Evolutionary conservation across 1,284 basidiomycete genomes (phyloP).

Genomic region (Amylostereum chailletii): DNA sequence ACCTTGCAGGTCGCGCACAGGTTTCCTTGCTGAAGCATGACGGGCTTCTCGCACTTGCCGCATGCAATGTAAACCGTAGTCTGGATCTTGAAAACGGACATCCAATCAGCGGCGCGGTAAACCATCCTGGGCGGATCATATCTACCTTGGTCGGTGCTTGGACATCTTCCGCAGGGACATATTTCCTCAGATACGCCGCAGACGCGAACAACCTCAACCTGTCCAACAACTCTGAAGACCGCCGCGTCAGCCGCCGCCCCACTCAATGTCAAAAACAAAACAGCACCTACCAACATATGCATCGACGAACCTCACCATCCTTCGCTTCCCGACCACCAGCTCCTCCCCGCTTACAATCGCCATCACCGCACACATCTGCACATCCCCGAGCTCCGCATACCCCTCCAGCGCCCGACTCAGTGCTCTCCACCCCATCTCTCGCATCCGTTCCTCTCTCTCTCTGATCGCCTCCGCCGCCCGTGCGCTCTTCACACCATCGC

Average conservation of each 20-base stretch:
- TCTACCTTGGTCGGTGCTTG: slow-evolving; percentile 42
- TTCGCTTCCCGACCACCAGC: slow-evolving; percentile 33
- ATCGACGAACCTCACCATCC: slow-evolving; percentile 50
- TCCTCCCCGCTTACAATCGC: slow-evolving; percentile 50
- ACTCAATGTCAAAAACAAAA: background rate
- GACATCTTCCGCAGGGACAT: slow-evolving; percentile 40
- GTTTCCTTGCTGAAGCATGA: slow-evolving; percentile 27
- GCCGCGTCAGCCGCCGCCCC: no score
- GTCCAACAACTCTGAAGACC: slow-evolving; percentile 44
- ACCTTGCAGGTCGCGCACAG: slow-evolving; percentile 46
- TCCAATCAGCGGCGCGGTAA: slow-evolving; percentile 1
- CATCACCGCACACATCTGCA: slow-evolving; percentile 70
- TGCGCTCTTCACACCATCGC: no score
- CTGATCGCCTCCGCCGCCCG: slow-evolving; percentile 11
- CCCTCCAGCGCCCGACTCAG: slow-evolving; percentile 48
- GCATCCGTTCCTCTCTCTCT: slow-evolving; percentile 1
- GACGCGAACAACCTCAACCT: slow-evolving; percentile 51
- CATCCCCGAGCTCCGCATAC: slow-evolving; percentile 61
- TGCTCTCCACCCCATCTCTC: slow-evolving; percentile 43
- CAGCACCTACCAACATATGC: slow-evolving; percentile 53
- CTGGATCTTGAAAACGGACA: slow-evolving; percentile 37
- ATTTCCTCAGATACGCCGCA: slow-evolving; percentile 67
- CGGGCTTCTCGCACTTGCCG: slow-evolving; percentile 54
- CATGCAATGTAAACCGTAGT: slow-evolving; percentile 63
- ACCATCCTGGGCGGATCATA: background rate